Evolutionary conservation across 2,329 filamentous ascomycete species (phyloP), one percentile per base, ranked within the genome.

Genomic region (Alternaria viburni): DNA sequence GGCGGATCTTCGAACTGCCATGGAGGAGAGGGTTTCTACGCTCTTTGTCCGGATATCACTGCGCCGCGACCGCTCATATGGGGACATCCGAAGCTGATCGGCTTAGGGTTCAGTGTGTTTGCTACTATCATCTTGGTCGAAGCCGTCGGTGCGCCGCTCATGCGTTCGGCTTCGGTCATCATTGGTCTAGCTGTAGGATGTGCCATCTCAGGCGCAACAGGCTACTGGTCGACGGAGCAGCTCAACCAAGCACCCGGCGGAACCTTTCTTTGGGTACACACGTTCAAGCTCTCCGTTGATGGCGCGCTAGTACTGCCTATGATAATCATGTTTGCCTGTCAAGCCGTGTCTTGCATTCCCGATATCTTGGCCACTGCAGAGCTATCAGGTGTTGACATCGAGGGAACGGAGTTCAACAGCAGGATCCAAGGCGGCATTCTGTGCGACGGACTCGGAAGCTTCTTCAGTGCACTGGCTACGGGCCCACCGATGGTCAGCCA

Each of bases 281-380:
- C 71, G 9, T 74, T 76, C 68, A 69, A 72, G 6, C 63, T 75
- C 3, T 76, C 73, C 5, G 71, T 75, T 6, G 74, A 76, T 50
- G 72, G 72, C 9, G 69, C 69, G 7, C 66, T 75, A 12, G 70
- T 74, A 4, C 64, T 75, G 1, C 72, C 71, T 9, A 57, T 75
- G 60, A 65, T 75, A 23, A 74, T 75, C 61, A 75, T 76, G 74
- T 75, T 76, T 49, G 68, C 69, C 4, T 75, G 72, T 30, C 72
- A 76, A 44, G 74, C 70, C 10, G 68, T 76, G 19, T 65, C 49
- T n/a, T 81, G 79, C 47, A 82, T 82, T 70, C 80, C 80, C 6
- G 71, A 76, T 49, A 73, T 76, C 32, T 58, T 76, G 6, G 73
- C 74, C 21, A 74, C 73, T 17, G 73, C 74, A 1, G 73, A 76